Evolutionary conservation across 2,329 filamentous ascomycete genomes (phyloP).

Genomic region (Calonectria leucothoes): DNA sequence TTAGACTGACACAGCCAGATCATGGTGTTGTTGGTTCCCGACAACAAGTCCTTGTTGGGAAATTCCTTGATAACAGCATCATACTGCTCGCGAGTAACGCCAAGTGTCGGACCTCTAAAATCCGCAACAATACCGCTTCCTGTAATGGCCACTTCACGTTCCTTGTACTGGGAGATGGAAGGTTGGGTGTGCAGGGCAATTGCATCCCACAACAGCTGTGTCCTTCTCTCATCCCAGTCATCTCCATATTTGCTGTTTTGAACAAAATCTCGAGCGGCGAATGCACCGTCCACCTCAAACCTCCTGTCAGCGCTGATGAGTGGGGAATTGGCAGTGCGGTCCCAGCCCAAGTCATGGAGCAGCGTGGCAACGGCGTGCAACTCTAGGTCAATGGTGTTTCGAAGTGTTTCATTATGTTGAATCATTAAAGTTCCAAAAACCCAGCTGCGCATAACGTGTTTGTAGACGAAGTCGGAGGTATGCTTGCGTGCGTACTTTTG

Average conservation of each 20-base stretch:
- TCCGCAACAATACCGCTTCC: conserved; percentile 15
- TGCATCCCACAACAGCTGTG: conserved; percentile 25
- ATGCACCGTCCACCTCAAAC: conserved; percentile 31
- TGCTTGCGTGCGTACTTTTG: conserved; percentile 6
- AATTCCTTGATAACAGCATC: conserved; percentile 6
- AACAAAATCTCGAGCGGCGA: conserved; percentile 22
- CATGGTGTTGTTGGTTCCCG: conserved; percentile 11
- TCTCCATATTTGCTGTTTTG: background rate
- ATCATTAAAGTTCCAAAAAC: conserved; percentile 18
- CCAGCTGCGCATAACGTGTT: conserved; percentile 25
- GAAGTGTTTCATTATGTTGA: conserved; percentile 9
- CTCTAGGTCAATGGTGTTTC: conserved; percentile 2
- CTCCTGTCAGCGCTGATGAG: conserved; percentile 19
- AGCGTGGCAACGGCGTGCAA: conserved; percentile 18
- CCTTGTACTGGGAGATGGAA: conserved; percentile 19
- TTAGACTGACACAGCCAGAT: conserved; percentile 23
- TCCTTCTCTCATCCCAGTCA: conserved; percentile 11
- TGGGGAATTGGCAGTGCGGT: conserved; percentile 2
- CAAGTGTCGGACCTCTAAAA: conserved; percentile 21
- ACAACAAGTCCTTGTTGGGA: conserved; percentile 17
- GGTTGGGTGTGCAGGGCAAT: conserved; percentile 28
- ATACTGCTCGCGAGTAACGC: conserved; percentile 18
- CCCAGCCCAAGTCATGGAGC: conserved; percentile 32
- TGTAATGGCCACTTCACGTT: conserved; percentile 17
- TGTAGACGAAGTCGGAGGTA: conserved; percentile 18